Evolutionary conservation across 73 alveolate species (phyloP).

Genomic region (Paramecium sonneborni): DNA sequence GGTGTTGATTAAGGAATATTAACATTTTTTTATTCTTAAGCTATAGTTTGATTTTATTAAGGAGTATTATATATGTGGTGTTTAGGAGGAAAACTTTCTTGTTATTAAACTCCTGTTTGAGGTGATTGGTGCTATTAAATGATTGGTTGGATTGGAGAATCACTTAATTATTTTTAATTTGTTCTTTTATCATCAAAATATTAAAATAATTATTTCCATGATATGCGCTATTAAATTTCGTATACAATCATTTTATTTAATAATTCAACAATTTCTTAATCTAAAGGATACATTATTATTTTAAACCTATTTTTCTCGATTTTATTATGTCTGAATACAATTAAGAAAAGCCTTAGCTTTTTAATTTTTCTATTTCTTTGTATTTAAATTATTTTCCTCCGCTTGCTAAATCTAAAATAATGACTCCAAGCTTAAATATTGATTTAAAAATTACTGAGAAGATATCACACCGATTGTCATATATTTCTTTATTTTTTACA

Average conservation of each 20-base stretch:
- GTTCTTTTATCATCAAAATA: no score
- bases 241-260: not conserved
- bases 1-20: no score
- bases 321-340: not conserved
- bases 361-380: not conserved
- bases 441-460: not conserved
- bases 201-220: not conserved
- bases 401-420: not conserved
- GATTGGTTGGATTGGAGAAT: no score
- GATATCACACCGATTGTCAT: not conserved
- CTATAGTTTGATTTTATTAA: no score
- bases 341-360: not conserved
- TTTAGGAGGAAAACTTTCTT: no score
- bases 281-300: not conserved
- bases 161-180: no score
- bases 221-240: not conserved
- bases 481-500: not conserved
- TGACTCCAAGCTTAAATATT: not conserved
- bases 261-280: not conserved
- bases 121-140: no score
- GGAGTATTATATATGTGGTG: no score
- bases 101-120: no score
- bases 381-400: not conserved
- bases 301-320: not conserved
- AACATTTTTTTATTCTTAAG: no score